Percentiles rank a stretch among this genome's conserved stretches.
phyloP scores from a whole-genome alignment of 1,139 yeast genomes.

The Debaryomyces fabryi region DNA sequence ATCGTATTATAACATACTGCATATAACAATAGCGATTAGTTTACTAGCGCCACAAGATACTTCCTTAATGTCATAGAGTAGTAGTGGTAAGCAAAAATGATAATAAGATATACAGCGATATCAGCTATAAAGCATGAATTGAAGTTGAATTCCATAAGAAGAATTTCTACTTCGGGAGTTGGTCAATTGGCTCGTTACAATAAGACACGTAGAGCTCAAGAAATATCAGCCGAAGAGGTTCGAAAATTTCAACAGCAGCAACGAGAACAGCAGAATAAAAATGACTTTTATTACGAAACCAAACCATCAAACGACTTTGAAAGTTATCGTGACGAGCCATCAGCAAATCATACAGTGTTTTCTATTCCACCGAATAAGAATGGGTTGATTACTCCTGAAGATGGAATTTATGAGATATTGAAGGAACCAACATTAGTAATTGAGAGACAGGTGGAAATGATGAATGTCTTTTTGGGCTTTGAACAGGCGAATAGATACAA shows the following conservation, averaged over 20 bases:
- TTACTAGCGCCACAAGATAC: background rate
- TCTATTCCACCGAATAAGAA: conserved; percentile 43
- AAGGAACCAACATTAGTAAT: conserved; percentile 82
- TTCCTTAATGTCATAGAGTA: background rate
- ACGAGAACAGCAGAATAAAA: conserved; percentile 16
- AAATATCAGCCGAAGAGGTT: conserved; percentile 45
- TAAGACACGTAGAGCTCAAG: conserved; percentile 35
- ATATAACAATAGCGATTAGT: background rate
- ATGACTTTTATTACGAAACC: conserved; percentile 35
- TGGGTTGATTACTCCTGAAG: conserved; percentile 54
- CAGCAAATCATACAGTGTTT: conserved; percentile 33
- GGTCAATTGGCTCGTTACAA: conserved; percentile 12
- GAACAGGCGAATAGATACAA: conserved; percentile 87
- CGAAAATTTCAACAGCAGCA: conserved; percentile 21
- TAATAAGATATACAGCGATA: background rate
- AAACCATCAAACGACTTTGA: conserved; percentile 28
- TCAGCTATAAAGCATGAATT: background rate
- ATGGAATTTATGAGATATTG: conserved; percentile 59
- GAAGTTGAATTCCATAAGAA: background rate
- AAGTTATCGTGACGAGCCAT: conserved; percentile 23
- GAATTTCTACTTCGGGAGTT: background rate
- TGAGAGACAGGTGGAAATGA: conserved; percentile 83
- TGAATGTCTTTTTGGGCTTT: conserved; percentile 84
- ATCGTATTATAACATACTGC: background rate
- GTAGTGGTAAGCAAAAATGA: conserved; percentile 1